A percentile compares a stretch with the other conserved stretches of the same genome.
These are phyloP conservation scores for Cladosporium halotolerans DNA, from an alignment of 2,329 filamentous ascomycete species.

Conservation along the genomic window DNA sequence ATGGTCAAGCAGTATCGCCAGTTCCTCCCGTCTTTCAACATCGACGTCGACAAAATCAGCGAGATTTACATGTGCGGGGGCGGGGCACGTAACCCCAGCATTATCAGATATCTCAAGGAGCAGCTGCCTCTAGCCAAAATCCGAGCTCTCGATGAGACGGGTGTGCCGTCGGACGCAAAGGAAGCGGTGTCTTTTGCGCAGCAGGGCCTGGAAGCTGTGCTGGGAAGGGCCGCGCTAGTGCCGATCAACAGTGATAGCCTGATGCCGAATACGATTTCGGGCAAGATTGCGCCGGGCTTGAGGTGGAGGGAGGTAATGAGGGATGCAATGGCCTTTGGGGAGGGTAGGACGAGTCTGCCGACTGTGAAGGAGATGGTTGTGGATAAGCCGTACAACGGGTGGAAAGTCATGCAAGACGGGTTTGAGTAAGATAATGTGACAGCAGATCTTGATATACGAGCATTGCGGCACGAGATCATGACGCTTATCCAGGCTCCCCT, in stretches of 20 bases:
- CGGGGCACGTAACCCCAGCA: conserved; percentile 26
- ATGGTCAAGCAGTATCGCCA: conserved; percentile 20
- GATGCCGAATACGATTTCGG: conserved; percentile 10
- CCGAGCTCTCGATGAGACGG: conserved; percentile 26
- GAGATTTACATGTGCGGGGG: conserved; percentile 27
- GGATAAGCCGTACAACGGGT: conserved; percentile 1
- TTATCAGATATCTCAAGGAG: conserved; percentile 15
- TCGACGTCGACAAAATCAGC: conserved; percentile 15
- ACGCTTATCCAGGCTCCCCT: neutral
- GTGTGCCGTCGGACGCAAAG: conserved; percentile 29
- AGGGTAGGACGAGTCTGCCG: conserved; percentile 3
- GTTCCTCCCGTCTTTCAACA: conserved; percentile 12
- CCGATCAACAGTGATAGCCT: conserved; percentile 10
- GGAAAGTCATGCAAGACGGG: conserved; percentile 2
- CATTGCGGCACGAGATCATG: neutral
- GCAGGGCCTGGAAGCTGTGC: conserved; percentile 31
- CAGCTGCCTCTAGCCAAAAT: conserved; percentile 2
- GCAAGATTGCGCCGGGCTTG: conserved; percentile 8
- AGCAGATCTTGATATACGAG: neutral
- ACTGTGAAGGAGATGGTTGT: conserved; percentile 7
- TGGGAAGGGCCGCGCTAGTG: conserved; percentile 24
- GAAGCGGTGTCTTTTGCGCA: conserved; percentile 31
- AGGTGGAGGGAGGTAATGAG: conserved; percentile 8
- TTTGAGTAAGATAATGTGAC: neutral
- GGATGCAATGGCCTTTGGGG: conserved; percentile 5